Evolutionary conservation across 495 filamentous ascomycete genomes (phyloP).

Genomic region (Neurospora sp.): DNA sequence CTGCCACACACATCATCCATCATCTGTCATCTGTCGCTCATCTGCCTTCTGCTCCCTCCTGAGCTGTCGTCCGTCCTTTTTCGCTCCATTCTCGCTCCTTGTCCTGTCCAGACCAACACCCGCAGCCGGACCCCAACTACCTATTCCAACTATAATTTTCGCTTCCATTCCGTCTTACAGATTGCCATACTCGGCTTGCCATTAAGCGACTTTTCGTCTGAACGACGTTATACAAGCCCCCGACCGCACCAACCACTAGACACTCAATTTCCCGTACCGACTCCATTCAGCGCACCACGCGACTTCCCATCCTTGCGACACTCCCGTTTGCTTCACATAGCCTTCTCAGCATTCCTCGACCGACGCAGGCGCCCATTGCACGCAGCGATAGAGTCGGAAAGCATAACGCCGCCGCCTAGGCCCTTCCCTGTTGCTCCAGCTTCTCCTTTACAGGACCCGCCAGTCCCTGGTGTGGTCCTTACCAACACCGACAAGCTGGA

Average conservation of each 20-base stretch:
- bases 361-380: not conserved
- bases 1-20: not conserved
- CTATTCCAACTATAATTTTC: not conserved
- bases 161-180: not conserved
- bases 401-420: not conserved
- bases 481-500: constrained; percentile 15
- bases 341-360: not conserved
- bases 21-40: not conserved
- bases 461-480: constrained; percentile 25
- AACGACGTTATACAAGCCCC: not conserved
- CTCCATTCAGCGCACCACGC: not conserved
- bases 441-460: constrained; percentile 20
- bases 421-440: not conserved
- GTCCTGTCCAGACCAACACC: not conserved
- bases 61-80: not conserved
- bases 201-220: not conserved
- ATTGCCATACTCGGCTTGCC: not conserved
- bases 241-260: not conserved
- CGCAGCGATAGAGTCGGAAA: not conserved
- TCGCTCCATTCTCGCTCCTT: not conserved
- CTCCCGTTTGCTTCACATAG: not conserved
- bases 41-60: not conserved
- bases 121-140: not conserved
- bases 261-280: not conserved
- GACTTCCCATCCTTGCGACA: not conserved